Evolutionary conservation across 768 basidiomycete genomes (phyloP).

Genomic region (Pilatotrama ljubarskyi): DNA sequence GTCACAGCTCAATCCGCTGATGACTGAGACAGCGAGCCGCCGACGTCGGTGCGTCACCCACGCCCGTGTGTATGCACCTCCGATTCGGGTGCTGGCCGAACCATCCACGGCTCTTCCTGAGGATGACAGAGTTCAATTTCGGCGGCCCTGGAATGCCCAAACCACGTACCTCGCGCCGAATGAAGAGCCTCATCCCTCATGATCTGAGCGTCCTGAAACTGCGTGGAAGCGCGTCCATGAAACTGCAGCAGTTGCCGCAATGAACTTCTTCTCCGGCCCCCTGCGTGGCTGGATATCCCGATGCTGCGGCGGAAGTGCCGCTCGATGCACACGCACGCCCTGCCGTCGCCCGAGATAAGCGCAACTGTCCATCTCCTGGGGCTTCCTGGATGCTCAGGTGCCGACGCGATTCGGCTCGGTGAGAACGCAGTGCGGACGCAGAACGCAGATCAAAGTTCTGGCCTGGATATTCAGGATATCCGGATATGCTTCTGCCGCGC

Average conservation of each 20-base stretch:
- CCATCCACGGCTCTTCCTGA: background rate
- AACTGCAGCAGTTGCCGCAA: background rate
- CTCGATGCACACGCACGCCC: background rate
- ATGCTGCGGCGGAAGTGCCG: background rate
- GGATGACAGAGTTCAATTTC: background rate
- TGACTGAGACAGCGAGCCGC: background rate
- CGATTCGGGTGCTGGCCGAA: background rate
- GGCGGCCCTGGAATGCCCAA: slow-evolving; percentile 1
- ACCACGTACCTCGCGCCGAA: background rate
- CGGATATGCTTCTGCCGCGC: slow-evolving; percentile 4
- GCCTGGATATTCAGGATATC: slow-evolving; percentile 3
- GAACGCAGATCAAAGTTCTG: slow-evolving; percentile 11
- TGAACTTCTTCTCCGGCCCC: background rate
- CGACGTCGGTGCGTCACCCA: slow-evolving; percentile 1
- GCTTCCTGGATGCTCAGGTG: slow-evolving; percentile 1
- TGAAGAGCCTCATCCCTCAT: slow-evolving; percentile 3
- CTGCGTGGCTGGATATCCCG: background rate
- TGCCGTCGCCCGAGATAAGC: background rate
- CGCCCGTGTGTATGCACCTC: slow-evolving; percentile 2
- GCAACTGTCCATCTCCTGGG: background rate
- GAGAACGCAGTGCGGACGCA: background rate
- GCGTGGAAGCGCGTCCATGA: background rate
- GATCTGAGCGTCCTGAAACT: slow-evolving; percentile 8
- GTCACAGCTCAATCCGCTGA: background rate
- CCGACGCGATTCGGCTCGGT: background rate